Evolutionary conservation across 768 basidiomycete genomes (phyloP).

Genomic region (Suillus bovinus): DNA sequence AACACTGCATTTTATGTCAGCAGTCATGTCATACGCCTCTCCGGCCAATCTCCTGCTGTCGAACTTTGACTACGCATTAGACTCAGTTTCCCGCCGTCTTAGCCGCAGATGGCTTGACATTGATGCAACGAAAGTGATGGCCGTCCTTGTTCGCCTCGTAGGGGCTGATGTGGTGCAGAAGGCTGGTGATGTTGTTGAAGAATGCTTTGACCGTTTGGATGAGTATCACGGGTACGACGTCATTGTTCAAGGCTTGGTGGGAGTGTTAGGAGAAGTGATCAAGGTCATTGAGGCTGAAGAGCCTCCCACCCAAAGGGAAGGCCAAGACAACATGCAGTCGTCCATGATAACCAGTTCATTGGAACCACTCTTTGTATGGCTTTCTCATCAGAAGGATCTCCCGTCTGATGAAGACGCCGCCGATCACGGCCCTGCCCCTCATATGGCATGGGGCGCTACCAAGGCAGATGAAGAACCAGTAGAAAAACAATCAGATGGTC

Average conservation of each 20-base stretch:
- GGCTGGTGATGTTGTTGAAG: conserved; percentile 94
- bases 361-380: conserved; percentile 66
- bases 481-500: conserved; percentile 19
- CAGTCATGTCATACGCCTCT: conserved; percentile 85
- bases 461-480: conserved; percentile 26
- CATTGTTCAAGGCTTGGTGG: conserved; percentile 84
- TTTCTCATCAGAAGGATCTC: conserved; percentile 44
- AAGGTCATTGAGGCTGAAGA: conserved; percentile 68
- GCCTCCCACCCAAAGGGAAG: conserved; percentile 24
- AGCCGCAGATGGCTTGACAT: conserved; percentile 81
- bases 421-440: conserved; percentile 63
- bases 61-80: conserved; percentile 96
- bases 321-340: conserved; percentile 15
- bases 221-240: conserved; percentile 92
- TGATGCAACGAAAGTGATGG: conserved; percentile 86
- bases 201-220: conserved; percentile 95
- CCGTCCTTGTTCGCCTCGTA: conserved; percentile 82
- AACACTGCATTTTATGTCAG: conserved; percentile 68
- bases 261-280: conserved; percentile 84
- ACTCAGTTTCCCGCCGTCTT: conserved; percentile 83
- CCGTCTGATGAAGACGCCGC: conserved; percentile 40
- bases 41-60: conserved; percentile 85
- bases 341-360: conserved; percentile 38
- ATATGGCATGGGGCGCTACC: conserved; percentile 52
- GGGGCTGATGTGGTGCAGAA: conserved; percentile 85